Base-by-base conservation (phyloP, 2,329 filamentous ascomycete genomes). In the Aspergillus niger region DNA sequence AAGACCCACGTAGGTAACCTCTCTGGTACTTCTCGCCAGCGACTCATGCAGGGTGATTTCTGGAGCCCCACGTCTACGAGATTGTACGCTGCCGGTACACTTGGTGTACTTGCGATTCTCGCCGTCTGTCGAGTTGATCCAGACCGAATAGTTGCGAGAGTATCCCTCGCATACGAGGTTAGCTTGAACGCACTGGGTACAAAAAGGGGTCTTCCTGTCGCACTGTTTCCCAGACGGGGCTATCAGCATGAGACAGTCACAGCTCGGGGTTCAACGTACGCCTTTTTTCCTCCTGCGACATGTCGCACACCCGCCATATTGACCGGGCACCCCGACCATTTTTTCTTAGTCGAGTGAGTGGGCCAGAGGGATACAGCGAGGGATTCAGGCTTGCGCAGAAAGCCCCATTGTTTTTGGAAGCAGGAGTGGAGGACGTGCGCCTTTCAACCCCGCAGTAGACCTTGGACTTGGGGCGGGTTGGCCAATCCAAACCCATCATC, bases 71-170 rank as follows among this genome's bases (percentile, higher is more conserved):
- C 53, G 26, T 28, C 24, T 55, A 17, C 26, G 11, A 7, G n/a
- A 8, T 13, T 52, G 49, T 28, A 20, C 30, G 11, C 30, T 13
- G 30, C 11, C 11, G 30, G 8, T 15, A 32, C 11, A 20, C 30
- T 32, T 5, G 3, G 22, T 52, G 26, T 52, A 52, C 5, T 13
- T 17, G n/a, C 26, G 6, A 22, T 30, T 55, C 20, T 48, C 39
- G 39, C 53, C 53, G n/a, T 55, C 38, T 24, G 38, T 47, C 4
- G 53, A 44, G 53, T 55, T 55, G 39, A 55, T 30, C 53, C 53
- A 55, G 39, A 55, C 24, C 3, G 53, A 44, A 26, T 44, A 11
- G 15, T 44, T 20, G 5, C 53, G 53, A 11, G 5, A 32, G 24
- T 55, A 55, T 5, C 53, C 53, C 28, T 55, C 53, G 53, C 53